phyloP scores from a whole-genome alignment of 495 filamentous ascomycete species.

The Penicillium subrubescens region DNA sequence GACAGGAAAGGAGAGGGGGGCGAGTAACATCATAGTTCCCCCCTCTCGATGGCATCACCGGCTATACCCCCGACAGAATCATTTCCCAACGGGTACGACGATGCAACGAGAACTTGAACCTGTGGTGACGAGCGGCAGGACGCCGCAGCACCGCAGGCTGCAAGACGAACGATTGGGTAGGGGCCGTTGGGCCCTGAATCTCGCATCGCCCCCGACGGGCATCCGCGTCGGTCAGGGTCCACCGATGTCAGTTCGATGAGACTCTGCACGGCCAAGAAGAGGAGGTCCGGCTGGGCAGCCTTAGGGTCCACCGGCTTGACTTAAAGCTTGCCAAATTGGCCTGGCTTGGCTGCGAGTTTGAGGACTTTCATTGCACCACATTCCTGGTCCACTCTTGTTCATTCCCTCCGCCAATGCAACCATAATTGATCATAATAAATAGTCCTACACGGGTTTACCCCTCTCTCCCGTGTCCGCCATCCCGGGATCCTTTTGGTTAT shows the following conservation, averaged over 20 bases:
- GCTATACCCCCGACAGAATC: not conserved
- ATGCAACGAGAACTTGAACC: not conserved
- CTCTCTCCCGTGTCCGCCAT: not conserved
- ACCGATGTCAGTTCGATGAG: slow-evolving; percentile 1
- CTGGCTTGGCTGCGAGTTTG: not conserved
- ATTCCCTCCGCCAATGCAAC: slow-evolving; percentile 3
- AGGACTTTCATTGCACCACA: slow-evolving; percentile 2
- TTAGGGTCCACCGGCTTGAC: not conserved
- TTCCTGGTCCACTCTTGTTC: slow-evolving; percentile 1
- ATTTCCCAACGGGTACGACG: not conserved
- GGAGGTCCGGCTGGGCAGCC: slow-evolving; percentile 9
- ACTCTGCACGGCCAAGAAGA: slow-evolving; percentile 11
- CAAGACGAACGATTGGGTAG: not conserved
- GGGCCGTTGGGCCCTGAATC: not conserved
- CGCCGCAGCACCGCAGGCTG: slow-evolving; percentile 7
- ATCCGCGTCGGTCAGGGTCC: slow-evolving; percentile 3
- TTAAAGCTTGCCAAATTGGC: slow-evolving; percentile 3
- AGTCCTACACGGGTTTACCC: not conserved
- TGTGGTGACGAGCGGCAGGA: not conserved
- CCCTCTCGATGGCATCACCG: not conserved
- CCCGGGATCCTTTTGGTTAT: slow-evolving; percentile 1
- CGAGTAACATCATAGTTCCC: not conserved
- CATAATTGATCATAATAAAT: slow-evolving; percentile 3
- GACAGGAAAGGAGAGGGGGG: not conserved
- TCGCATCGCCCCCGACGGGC: slow-evolving; percentile 2